A percentile compares a stretch with the other conserved stretches of the same genome.
Conservation (phyloP, 305 asterid genomes). For the Plantago rigida region DNA sequence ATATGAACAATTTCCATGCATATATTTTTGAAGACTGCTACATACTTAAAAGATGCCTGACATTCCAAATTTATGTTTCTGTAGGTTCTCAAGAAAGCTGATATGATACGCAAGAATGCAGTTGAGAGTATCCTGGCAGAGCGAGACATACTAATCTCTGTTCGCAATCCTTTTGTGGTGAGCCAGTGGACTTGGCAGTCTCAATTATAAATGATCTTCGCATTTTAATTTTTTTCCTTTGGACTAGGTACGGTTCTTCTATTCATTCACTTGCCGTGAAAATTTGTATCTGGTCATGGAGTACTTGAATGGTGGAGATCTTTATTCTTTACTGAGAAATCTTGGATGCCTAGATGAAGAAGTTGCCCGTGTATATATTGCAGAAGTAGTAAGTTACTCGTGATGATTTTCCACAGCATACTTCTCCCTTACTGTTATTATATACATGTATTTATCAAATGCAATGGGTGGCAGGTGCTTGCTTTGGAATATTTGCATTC, state of each 20-base stretch:
- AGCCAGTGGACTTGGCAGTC: conserved; percentile 37
- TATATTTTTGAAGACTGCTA: background rate
- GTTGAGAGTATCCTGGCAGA: conserved; percentile 99
- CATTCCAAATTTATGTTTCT: conserved; percentile 24
- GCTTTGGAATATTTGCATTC: conserved; percentile 98
- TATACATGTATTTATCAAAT: conserved; percentile 23
- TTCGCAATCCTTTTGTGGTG: conserved; percentile 99
- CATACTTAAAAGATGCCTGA: conserved; percentile 16
- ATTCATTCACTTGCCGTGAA: conserved; percentile 99
- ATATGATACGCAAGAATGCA: conserved; percentile 97
- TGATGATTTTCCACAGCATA: background rate
- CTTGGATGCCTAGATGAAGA: conserved; percentile 98
- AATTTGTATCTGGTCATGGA: conserved; percentile 98
- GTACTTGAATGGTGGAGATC: conserved; percentile 98
- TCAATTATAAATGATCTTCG: conserved; percentile 20
- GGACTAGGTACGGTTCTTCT: conserved; percentile 86
- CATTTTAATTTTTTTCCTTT: conserved; percentile 25
- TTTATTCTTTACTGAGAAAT: conserved; percentile 89
- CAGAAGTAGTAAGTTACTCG: conserved; percentile 83
- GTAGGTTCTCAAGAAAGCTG: conserved; percentile 97
- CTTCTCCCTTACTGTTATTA: background rate
- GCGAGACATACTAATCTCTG: conserved; percentile 92
- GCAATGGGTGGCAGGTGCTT: conserved; percentile 65
- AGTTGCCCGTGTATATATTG: conserved; percentile 90
- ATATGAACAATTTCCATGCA: background rate